These are phyloP conservation scores for Thuidium tamariscinum DNA, from an alignment of 225 moss, liverwort and hornwort genomes.

Conservation along the genomic window DNA sequence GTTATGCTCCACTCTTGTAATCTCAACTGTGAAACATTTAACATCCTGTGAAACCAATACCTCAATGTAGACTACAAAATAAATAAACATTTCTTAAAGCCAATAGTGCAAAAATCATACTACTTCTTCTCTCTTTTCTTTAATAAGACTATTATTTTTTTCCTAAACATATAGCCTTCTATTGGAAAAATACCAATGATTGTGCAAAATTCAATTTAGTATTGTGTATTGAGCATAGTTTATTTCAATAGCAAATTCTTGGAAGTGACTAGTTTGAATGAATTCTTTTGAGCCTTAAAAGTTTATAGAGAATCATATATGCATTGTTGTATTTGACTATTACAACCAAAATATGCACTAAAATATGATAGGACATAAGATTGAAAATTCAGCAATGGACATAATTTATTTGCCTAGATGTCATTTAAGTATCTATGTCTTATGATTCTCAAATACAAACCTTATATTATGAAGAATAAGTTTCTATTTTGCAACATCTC, in stretches of 20 bases:
- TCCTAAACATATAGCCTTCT: background rate
- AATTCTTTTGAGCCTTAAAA: background rate
- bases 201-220: fast-evolving
- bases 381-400: background rate
- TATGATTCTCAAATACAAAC: background rate
- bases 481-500: background rate
- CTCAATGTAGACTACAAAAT: too few relatives aligned
- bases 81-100: too few relatives aligned
- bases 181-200: fast-evolving
- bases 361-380: background rate
- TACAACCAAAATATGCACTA: background rate
- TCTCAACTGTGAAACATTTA: too few relatives aligned
- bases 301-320: fast-evolving
- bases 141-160: too few relatives aligned
- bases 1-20: too few relatives aligned
- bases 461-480: background rate
- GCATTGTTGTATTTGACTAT: background rate
- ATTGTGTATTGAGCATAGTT: background rate
- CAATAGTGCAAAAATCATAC: too few relatives aligned
- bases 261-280: background rate
- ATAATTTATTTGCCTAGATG: background rate
- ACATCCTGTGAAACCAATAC: too few relatives aligned
- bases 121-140: too few relatives aligned
- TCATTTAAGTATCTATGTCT: background rate
- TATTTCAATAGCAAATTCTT: background rate